phyloP scores from a whole-genome alignment of 805 yeast genomes.

The Candida rishiriensis region DNA sequence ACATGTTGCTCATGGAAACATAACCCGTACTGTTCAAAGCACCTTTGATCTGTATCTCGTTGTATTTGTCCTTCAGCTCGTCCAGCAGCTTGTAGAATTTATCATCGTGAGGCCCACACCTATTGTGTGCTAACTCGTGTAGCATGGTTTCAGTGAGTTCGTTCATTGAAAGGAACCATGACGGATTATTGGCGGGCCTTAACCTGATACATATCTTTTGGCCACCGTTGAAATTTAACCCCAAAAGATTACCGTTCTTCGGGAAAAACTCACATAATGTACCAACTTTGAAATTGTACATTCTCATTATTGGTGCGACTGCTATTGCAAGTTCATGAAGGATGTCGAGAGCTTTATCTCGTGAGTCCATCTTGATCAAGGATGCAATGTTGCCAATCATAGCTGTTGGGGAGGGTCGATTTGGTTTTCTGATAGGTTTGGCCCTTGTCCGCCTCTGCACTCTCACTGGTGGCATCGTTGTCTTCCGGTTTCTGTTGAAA shows the following conservation, averaged over 20 bases:
- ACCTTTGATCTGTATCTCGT: constrained; percentile 37
- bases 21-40: constrained; percentile 43
- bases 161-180: constrained; percentile 55
- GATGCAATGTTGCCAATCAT: constrained; percentile 36
- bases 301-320: constrained; percentile 77
- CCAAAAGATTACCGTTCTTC: constrained; percentile 56
- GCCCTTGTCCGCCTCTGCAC: no score
- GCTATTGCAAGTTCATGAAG: constrained; percentile 64
- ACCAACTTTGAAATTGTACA: constrained; percentile 60
- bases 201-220: constrained; percentile 66
- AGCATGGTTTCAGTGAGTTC: constrained; percentile 76
- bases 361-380: constrained; percentile 38
- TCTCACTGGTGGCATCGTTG: no score
- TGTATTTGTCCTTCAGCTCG: constrained; percentile 49
- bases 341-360: constrained; percentile 51
- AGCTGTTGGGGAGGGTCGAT: constrained; percentile 30
- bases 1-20: constrained; percentile 41
- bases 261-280: constrained; percentile 80
- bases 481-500: no score
- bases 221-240: constrained; percentile 80
- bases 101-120: constrained; percentile 74
- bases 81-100: constrained; percentile 64
- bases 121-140: constrained; percentile 84
- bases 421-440: constrained; percentile 5
- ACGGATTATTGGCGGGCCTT: constrained; percentile 51